Base-by-base conservation (phyloP, 2,329 filamentous ascomycete genomes). In the Cryphonectria parasitica region DNA sequence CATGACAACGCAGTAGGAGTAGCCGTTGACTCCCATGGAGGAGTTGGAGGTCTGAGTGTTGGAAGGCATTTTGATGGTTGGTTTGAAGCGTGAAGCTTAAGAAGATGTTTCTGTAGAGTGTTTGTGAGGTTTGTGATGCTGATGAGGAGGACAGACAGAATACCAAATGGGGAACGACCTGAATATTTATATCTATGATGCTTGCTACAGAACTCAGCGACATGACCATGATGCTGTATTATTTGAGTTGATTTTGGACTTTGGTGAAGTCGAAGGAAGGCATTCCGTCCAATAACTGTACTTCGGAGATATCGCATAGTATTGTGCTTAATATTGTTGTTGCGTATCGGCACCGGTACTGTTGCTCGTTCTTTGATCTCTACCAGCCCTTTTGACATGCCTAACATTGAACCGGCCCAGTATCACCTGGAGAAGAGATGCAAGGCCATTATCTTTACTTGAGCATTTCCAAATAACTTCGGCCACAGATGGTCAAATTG, bases 1-100 rank as follows among this genome's bases (percentile, higher is more conserved):
- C 77, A 80, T 78, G 74, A 79, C 75, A 74, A 78, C 74, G 75
- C 78, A 80, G 76, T 76, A 76, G 75, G 72, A 74, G 72, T 75
- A 74, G 43, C 66, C 73, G 45, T 71, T 72, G 75, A 75, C 73
- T 74, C 75, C 76, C 70, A 74, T 75, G 73, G 74, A 70, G 73
- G 75, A 75, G 74, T 77, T 71, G 72, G 76, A 76, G 64, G 74
- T 73, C 73, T 76, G 73, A 68, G 73, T 74, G 70, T 74, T 68
- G 75, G 77, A 76, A 77, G 76, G 76, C 77, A 79, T 79, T 68
- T 77, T 79, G 77, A 75, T 74, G 70, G 74, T 66, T 71, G 31
- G 62, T 11, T 45, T 61, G 49, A 61, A 67, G 65, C 56, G 43
- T 39, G 31, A 68, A 67, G 66, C 45, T 74, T 68, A 58, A 64